Evolutionary conservation across 2,329 filamentous ascomycete genomes (phyloP).

Genomic region (Diaporthe citri): DNA sequence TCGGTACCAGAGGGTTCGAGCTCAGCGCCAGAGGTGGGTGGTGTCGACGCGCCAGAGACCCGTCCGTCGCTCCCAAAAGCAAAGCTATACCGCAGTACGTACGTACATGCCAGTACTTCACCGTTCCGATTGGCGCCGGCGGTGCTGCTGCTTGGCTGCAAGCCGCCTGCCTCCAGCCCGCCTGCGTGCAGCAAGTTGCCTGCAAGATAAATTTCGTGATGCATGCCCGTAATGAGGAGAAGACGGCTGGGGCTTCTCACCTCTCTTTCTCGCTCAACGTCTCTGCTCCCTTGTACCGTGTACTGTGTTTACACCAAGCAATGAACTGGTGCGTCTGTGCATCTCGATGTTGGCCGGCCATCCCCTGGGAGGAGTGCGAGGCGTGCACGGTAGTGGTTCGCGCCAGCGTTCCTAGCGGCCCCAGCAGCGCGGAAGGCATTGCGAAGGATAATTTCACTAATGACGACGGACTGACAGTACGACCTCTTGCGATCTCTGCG

Average conservation of each 20-base stretch:
- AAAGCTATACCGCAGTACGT: background rate
- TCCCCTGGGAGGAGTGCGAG: background rate
- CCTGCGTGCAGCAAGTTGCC: conserved; percentile 20
- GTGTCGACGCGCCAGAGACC: conserved; percentile 10
- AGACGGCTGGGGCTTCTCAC: background rate
- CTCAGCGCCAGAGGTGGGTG: conserved; percentile 6
- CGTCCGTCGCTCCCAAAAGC: background rate
- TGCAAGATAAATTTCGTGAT: conserved; percentile 29
- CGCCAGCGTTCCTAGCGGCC: conserved; percentile 15
- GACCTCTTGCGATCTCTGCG: background rate
- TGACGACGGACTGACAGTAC: background rate
- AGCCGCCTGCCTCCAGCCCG: conserved; percentile 12
- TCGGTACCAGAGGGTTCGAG: conserved; percentile 15
- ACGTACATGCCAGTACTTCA: background rate
- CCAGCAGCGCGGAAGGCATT: conserved; percentile 15
- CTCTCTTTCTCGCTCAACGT: background rate
- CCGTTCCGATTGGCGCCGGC: conserved; percentile 3
- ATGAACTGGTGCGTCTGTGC: conserved; percentile 1
- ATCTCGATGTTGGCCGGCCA: background rate
- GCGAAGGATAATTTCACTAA: background rate
- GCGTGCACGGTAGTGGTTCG: conserved; percentile 25
- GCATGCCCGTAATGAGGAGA: background rate
- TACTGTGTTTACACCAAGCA: background rate
- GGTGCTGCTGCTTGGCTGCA: conserved; percentile 8
- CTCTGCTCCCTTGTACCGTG: background rate